Evolutionary conservation across 257 asterid genomes (phyloP), one percentile per base, ranked within the genome.

Genomic region (Leonotis leonurus): DNA sequence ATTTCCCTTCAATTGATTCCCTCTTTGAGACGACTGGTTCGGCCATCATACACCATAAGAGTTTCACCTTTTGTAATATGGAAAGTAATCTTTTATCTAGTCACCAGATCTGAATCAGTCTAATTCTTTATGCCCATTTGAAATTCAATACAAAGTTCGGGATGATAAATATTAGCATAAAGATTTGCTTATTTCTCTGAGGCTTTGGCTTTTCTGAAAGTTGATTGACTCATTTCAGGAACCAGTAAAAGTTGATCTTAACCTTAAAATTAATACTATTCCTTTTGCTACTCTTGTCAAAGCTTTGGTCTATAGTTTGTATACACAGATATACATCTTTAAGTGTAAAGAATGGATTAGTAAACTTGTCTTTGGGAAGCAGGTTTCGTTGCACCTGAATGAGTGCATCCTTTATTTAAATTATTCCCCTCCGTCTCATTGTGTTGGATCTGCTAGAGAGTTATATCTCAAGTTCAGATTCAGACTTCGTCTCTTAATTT

Each of bases 21-120:
- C 17, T 54, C 20, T 56, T 32, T 40, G 69, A 68, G 64, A 62
- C 54, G 66, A 68, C 56, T 52, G 57, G 18, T 57, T 67, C 39
- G 64, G 64, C 71, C 52, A 52, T 40, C 45, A 41, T 50, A 60
- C 32, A 18, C 20, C 45, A 32, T 21, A 18, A 11, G 50, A 4
- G 10, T 8, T 21, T 35, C 50, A 54, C 22, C 22, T 54, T 53
- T 40, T 64, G 20, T 45, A 60, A 49, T 16, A 33, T 40, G 57
- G 21, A 33, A 52, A 26, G 54, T 67, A 18, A 48, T 41, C 44
- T 39, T 39, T 60, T 59, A 25, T 24, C 30, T 22, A 52, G 49
- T 35, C n/a, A 10, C 53, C 39, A 37, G 29, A 58, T 37, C 45
- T 62, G 60, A 30, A 6, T 40, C 39, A 40, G 41, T 12, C 52